Evolutionary conservation across 495 filamentous ascomycete genomes (phyloP).

Genomic region (Articulospora tetracladia): DNA sequence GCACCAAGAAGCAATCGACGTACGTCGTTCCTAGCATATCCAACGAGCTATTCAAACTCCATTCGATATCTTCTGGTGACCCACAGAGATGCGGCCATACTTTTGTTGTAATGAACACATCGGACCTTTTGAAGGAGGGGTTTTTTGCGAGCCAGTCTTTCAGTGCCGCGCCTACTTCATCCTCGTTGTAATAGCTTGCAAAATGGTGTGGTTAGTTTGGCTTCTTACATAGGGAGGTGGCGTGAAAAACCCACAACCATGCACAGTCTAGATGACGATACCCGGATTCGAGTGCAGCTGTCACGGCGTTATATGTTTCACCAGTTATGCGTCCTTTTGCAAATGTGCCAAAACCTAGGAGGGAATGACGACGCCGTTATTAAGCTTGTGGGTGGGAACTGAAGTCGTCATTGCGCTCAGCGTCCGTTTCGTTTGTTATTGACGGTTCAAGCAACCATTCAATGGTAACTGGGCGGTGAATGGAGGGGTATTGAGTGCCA

Average conservation of each 20-base stretch:
- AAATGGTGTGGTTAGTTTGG: not conserved
- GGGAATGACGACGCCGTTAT: conserved; percentile 58
- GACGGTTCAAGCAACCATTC: too few species aligned
- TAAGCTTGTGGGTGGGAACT: conserved; percentile 45
- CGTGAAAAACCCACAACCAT: conserved; percentile 40
- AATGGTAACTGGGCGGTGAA: too few species aligned
- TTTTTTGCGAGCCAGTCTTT: conserved; percentile 53
- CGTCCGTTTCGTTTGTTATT: too few species aligned
- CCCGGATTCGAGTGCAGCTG: conserved; percentile 49
- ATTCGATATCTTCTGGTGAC: conserved; percentile 50
- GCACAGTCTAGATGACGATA: conserved; percentile 69
- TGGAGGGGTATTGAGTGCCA: too few species aligned
- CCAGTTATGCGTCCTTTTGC: conserved; percentile 53
- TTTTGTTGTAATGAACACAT: conserved; percentile 63
- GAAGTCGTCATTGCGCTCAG: not conserved
- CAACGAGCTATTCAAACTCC: conserved; percentile 63
- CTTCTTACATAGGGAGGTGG: too few species aligned
- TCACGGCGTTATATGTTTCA: conserved; percentile 53
- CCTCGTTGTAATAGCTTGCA: conserved; percentile 62
- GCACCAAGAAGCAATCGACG: conserved; percentile 55
- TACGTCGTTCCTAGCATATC: conserved; percentile 59
- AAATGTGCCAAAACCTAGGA: conserved; percentile 65
- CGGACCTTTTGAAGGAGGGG: conserved; percentile 45
- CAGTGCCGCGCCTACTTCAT: conserved; percentile 65
- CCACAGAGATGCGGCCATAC: conserved; percentile 59